Evolutionary conservation across 805 yeast genomes (phyloP).

Genomic region (Ogataea pignaliae): DNA sequence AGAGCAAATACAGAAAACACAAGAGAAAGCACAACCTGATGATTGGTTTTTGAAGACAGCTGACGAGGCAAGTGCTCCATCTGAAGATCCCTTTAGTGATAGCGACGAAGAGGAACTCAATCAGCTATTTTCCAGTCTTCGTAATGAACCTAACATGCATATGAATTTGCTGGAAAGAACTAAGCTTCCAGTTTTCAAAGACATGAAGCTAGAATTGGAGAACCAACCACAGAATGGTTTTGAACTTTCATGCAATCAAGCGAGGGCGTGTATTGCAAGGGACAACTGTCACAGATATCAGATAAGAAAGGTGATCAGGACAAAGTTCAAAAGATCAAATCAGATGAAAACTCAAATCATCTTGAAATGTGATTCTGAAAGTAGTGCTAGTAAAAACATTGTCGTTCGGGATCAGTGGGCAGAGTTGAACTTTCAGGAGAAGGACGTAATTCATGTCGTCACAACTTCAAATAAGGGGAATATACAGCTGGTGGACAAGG

Average conservation of each 20-base stretch:
- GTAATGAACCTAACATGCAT: not conserved
- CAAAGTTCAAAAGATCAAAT: slow-evolving; percentile 29
- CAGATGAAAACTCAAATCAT: slow-evolving; percentile 43
- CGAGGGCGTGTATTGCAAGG: slow-evolving; percentile 42
- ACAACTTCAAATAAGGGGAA: slow-evolving; percentile 30
- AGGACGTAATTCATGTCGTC: slow-evolving; percentile 61
- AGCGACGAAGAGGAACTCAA: slow-evolving; percentile 1
- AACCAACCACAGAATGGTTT: slow-evolving; percentile 6
- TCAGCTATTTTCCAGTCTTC: not conserved
- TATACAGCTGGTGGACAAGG: slow-evolving; percentile 47
- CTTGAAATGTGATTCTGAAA: slow-evolving; percentile 43
- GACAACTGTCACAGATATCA: slow-evolving; percentile 46
- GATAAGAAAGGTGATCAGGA: slow-evolving; percentile 32
- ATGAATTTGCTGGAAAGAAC: slow-evolving; percentile 10
- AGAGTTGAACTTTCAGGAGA: slow-evolving; percentile 40
- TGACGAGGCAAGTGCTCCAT: not conserved
- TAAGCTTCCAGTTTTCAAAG: slow-evolving; percentile 11
- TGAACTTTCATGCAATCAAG: slow-evolving; percentile 19
- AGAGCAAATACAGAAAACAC: not conserved
- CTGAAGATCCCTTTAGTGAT: slow-evolving; percentile 7
- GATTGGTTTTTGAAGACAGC: no score
- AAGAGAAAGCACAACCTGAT: no score
- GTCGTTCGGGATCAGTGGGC: slow-evolving; percentile 62
- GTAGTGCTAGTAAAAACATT: slow-evolving; percentile 34
- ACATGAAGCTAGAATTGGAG: slow-evolving; percentile 16